phyloP scores from a whole-genome alignment of 768 basidiomycete genomes.

The Mycena filopes region DNA sequence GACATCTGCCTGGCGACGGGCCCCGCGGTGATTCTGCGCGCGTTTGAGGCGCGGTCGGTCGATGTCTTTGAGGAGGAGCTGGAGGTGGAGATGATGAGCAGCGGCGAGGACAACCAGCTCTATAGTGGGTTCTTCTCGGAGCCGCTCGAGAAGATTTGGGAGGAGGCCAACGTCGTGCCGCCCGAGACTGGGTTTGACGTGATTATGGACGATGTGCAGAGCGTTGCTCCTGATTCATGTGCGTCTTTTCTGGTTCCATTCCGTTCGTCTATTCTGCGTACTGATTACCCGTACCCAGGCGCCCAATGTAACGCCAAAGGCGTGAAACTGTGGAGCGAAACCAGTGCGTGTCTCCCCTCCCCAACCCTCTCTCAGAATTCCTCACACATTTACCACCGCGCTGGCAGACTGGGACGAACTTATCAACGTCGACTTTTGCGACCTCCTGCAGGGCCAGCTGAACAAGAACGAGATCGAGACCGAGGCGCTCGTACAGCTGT shows the following conservation, averaged over 20 bases:
- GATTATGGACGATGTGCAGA: constrained; percentile 17
- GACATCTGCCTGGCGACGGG: constrained; percentile 31
- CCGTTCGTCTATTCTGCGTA: not conserved
- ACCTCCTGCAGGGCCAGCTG: constrained; percentile 18
- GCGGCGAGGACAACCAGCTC: constrained; percentile 26
- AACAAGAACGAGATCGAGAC: constrained; percentile 24
- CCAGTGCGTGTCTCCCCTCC: constrained; percentile 9
- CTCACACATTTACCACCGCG: too few species aligned
- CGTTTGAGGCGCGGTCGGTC: not conserved
- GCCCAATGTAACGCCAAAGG: constrained; percentile 12
- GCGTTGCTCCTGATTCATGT: not conserved
- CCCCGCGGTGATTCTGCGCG: constrained; percentile 21
- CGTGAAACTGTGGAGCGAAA: constrained; percentile 15
- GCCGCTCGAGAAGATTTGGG: constrained; percentile 4
- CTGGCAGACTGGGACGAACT: constrained; percentile 17
- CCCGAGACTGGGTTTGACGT: constrained; percentile 2
- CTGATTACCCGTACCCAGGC: constrained; percentile 4
- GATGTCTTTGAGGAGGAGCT: constrained; percentile 27
- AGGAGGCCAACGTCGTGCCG: not conserved
- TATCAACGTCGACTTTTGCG: constrained; percentile 24
- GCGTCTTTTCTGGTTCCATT: not conserved
- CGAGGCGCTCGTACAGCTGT: constrained; percentile 19
- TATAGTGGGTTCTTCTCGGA: constrained; percentile 22
- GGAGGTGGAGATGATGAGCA: constrained; percentile 20
- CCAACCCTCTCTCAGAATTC: not conserved